These are phyloP conservation scores for Imleria badia DNA, from an alignment of 768 basidiomycete genomes.

Conservation along the genomic window DNA sequence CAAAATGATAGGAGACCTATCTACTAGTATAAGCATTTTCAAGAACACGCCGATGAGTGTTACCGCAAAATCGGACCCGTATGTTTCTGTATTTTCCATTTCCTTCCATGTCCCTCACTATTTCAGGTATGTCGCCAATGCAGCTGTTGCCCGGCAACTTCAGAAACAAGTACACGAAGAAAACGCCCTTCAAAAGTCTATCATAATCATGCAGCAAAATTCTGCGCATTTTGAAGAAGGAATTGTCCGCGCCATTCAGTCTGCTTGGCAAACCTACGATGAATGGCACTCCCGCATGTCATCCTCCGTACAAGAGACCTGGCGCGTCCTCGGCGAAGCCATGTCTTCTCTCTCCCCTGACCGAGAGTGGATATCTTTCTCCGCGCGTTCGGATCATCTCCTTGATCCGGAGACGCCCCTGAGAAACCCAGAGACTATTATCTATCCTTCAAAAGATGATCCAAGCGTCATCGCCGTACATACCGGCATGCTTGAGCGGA, in stretches of 20 bases:
- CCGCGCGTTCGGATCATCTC: conserved; percentile 89
- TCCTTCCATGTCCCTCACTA: neutral
- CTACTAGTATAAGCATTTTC: conserved; percentile 83
- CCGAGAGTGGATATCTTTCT: conserved; percentile 94
- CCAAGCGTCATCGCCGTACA: conserved; percentile 84
- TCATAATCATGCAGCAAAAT: conserved; percentile 98
- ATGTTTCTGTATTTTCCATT: neutral
- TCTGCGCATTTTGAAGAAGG: conserved; percentile 96
- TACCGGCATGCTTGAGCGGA: conserved; percentile 87
- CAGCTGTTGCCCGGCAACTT: conserved; percentile 74
- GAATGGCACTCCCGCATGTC: conserved; percentile 90
- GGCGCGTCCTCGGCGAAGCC: conserved; percentile 63
- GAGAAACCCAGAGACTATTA: conserved; percentile 70
- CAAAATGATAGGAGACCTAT: conserved; percentile 81
- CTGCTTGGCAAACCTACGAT: conserved; percentile 95
- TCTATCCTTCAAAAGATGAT: conserved; percentile 91
- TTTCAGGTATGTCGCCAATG: conserved; percentile 64
- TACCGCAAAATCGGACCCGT: conserved; percentile 44
- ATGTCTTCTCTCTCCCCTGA: conserved; percentile 84
- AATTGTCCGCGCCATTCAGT: conserved; percentile 92
- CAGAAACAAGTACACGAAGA: conserved; percentile 95
- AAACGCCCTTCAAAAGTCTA: conserved; percentile 95
- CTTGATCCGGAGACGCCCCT: conserved; percentile 96
- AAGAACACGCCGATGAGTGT: conserved; percentile 94
- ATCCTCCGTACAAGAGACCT: conserved; percentile 69